Base-by-base conservation (phyloP, 805 yeast species). In the Saccharomyces jurei region DNA sequence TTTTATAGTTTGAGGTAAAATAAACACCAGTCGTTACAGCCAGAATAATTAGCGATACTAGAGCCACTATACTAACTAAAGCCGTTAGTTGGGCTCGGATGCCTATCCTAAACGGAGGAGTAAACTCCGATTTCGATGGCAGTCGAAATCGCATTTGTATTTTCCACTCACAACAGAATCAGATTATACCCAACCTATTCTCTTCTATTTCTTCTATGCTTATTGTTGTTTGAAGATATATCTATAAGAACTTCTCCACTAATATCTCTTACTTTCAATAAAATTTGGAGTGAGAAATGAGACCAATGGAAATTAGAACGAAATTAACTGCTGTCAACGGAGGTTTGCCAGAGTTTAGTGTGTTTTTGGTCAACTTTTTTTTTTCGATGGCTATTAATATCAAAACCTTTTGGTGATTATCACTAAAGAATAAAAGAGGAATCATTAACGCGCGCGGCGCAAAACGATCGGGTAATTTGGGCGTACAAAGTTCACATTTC, bases 1-100 rank as follows among this genome's bases (percentile, higher is more conserved):
- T 70, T 30, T 82, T 78, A 56, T 84, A 81, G 58, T 81, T 85
- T 22, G 74, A 68, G 3, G 88, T 80, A 67, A 86, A 88, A 68
- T 87, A 87, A 3, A 86, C 79, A 50, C 87, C 94, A 9, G 89
- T 81, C 26, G 86, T 89, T 22, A 87, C 74, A 6, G 94, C 90
- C 48, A 90, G 71, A 1, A 88, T 82, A 29, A 86, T 75, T 50
- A 90, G 74, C 1, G 95, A 87, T 52, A 84, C 72, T 41, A 86
- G 71, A 10, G 92, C 83, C 44, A 87, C 85, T 53, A 84, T 71
- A 52, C 86, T 74, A 58, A 88, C 95, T 30, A 88, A 72, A 4
- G 81, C 77, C 51, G 87, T 83, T 51, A 89, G 80, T 73, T 89
- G 96, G 26, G 89, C 82, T 62, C 89, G 73, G 54, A 89, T 82